phyloP scores from a whole-genome alignment of 2,329 filamentous ascomycete species.

The Hymenoscyphus linearis region DNA sequence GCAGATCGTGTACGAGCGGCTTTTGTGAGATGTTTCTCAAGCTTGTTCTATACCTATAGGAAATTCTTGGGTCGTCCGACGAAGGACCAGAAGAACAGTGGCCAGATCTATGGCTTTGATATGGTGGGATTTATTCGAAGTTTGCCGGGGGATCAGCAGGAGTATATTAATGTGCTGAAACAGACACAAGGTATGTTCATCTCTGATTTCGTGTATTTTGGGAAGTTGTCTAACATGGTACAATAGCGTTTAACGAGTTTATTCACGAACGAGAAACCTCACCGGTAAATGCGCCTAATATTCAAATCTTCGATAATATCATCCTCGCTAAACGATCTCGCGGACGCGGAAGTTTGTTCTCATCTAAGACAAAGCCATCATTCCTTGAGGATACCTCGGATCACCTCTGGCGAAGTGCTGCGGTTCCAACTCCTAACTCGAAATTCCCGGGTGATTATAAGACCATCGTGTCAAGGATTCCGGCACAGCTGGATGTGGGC shows the following conservation, averaged over 20 bases:
- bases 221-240: constrained; percentile 37
- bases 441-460: constrained; percentile 61
- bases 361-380: constrained; percentile 32
- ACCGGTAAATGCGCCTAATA: constrained; percentile 54
- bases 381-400: constrained; percentile 71
- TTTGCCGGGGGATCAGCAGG: constrained; percentile 60
- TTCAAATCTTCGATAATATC: constrained; percentile 79
- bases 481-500: constrained; percentile 75
- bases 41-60: constrained; percentile 60
- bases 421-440: constrained; percentile 53
- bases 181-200: constrained; percentile 55
- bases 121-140: constrained; percentile 61
- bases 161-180: constrained; percentile 58
- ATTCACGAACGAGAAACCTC: constrained; percentile 73
- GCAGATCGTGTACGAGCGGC: constrained; percentile 56
- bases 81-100: constrained; percentile 54
- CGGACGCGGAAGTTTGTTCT: constrained; percentile 54
- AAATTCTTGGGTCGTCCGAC: constrained; percentile 56
- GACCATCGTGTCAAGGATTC: constrained; percentile 58
- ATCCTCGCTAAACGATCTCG: constrained; percentile 70
- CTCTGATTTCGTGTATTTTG: background rate
- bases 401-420: constrained; percentile 71
- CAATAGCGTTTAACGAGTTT: constrained; percentile 69
- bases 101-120: constrained; percentile 59
- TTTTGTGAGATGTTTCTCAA: constrained; percentile 62